Evolutionary conservation across 192 early-diverging fungal species (phyloP), one percentile per base, ranked within the genome.

Genomic region (Geranomyces michiganensis): DNA sequence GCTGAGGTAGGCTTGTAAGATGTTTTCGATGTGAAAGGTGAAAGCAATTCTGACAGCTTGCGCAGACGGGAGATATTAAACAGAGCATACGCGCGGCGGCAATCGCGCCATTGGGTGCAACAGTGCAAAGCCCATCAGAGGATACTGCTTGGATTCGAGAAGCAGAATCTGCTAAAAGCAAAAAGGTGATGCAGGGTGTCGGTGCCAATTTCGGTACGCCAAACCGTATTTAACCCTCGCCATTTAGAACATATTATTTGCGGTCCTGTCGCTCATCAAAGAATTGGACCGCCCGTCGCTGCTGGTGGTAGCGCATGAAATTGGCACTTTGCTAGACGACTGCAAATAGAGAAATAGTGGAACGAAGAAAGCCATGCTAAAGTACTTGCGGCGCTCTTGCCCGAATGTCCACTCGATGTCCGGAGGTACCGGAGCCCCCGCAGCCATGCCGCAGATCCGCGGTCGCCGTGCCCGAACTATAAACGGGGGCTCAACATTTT

Each of bases 231-330:
- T 41, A 41, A 61, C 26, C 3, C 51, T 53, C 17, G 21, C 51
- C 9, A 3, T 33, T 6, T 46, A 77, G 66, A 62, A 61, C 44
- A 46, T 77, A 13, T 62, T 77, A 3, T 77, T 74, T 29, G 76
- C 76, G 15, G 60, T 77, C 4, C 60, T 77, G 15, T 74, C 76
- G 4, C 56, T 77, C 14, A 41, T 77, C 0, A 74, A 74, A 32
- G 70, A 72, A 24, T 56, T 77, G n/a, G 76, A 77, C 33, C 19
- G 15, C 2, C 32, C 65, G 19, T 58, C 71, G 0, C 62, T 77
- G 45, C 33, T 63, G 6, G 66, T 77, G 3, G 71, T 77, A 14
- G 61, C 29, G 21, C 31, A 77, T 30, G 76, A 77, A 44, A 22
- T 77, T 33, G n/a, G 45, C 12, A 27, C 29, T 22, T 29, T 32